Evolutionary conservation across 192 early-diverging fungal genomes (phyloP).

Genomic region (Gonapodya sp.): DNA sequence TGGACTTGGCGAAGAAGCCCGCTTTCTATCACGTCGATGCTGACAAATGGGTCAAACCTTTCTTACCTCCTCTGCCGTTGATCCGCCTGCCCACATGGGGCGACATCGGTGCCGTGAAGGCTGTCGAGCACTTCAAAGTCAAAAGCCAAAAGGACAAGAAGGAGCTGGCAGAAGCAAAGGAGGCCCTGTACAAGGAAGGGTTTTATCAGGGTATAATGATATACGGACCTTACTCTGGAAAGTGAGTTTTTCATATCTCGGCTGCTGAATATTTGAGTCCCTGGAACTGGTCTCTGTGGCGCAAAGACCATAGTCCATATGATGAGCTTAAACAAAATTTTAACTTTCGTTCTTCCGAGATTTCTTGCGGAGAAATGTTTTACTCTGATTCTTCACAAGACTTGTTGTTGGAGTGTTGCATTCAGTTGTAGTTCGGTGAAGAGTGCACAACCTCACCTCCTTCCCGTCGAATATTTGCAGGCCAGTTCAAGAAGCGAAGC

Average conservation of each 20-base stretch:
- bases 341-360: conserved; percentile 23
- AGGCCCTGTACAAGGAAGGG: conserved; percentile 92
- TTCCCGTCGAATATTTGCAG: conserved; percentile 11
- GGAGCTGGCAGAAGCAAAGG: conserved; percentile 89
- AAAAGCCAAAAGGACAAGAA: conserved; percentile 91
- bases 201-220: conserved; percentile 88
- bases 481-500: conserved; percentile 85
- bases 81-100: conserved; percentile 80
- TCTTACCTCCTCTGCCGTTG: conserved; percentile 69
- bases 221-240: conserved; percentile 71
- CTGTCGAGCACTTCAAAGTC: conserved; percentile 89
- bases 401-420: no score
- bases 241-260: conserved; percentile 22
- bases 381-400: not conserved
- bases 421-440: no score
- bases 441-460: not conserved
- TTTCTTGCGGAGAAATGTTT: conserved; percentile 11
- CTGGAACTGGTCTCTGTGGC: no score
- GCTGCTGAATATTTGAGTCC: no score
- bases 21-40: conserved; percentile 82
- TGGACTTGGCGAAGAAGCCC: conserved; percentile 89
- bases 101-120: conserved; percentile 68
- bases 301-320: not conserved
- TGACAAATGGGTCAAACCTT: conserved; percentile 72
- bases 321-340: conserved; percentile 5